These are phyloP conservation scores for Penicillium parvum DNA, from an alignment of 495 filamentous ascomycete species.

Conservation along the genomic window DNA sequence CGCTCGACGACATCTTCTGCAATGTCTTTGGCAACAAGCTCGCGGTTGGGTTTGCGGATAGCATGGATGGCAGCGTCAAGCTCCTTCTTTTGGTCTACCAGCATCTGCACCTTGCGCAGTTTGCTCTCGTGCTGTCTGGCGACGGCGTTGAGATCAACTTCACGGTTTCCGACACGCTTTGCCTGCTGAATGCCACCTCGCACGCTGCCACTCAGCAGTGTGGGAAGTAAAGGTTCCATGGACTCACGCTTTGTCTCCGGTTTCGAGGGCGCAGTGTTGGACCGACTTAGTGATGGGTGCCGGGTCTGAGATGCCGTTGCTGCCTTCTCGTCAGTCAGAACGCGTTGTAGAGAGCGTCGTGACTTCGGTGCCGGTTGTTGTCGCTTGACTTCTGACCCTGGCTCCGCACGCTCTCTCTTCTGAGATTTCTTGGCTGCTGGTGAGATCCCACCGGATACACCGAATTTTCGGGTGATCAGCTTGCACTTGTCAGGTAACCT, in stretches of 20 bases:
- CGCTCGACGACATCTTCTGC: slow-evolving; percentile 67
- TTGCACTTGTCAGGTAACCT: slow-evolving; percentile 78
- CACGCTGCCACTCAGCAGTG: slow-evolving; percentile 27
- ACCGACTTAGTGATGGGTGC: slow-evolving; percentile 58
- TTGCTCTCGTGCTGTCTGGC: slow-evolving; percentile 59
- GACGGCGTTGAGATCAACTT: slow-evolving; percentile 60
- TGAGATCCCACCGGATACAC: slow-evolving; percentile 64
- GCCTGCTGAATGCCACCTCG: slow-evolving; percentile 55
- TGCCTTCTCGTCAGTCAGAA: slow-evolving; percentile 64
- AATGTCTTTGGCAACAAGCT: slow-evolving; percentile 67
- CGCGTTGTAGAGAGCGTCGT: slow-evolving; percentile 62
- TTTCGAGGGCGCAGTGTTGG: slow-evolving; percentile 54
- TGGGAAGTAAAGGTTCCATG: slow-evolving; percentile 35
- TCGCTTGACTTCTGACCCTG: slow-evolving; percentile 53
- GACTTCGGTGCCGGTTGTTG: slow-evolving; percentile 43
- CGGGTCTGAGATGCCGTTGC: slow-evolving; percentile 20
- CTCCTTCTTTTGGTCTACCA: slow-evolving; percentile 65
- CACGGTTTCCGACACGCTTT: slow-evolving; percentile 59
- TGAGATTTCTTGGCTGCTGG: slow-evolving; percentile 38
- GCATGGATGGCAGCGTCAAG: slow-evolving; percentile 77
- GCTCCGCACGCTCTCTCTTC: slow-evolving; percentile 34
- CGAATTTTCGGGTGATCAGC: slow-evolving; percentile 78
- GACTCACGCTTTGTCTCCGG: slow-evolving; percentile 36
- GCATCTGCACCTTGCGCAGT: slow-evolving; percentile 64
- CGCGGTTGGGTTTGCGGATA: slow-evolving; percentile 82